Percentiles rank a stretch among this genome's conserved stretches.
Conservation (phyloP, 805 yeast genomes). For the Metschnikowia henanensis region DNA sequence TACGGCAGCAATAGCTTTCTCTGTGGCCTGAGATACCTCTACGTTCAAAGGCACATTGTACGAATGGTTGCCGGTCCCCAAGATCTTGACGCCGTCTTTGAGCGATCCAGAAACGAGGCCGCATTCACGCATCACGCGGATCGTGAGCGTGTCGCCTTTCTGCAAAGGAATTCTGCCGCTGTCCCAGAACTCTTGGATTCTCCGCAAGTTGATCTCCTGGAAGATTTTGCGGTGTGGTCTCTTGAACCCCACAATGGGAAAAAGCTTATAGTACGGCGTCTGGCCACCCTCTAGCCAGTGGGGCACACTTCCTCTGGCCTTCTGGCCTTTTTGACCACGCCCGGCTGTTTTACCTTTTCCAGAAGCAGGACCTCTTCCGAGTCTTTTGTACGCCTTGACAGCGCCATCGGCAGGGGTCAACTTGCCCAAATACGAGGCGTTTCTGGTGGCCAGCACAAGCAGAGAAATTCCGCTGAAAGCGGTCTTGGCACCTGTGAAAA, state of each 20-base stretch:
- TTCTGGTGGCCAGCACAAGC: slow-evolving; percentile 25
- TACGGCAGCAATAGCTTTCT: slow-evolving; percentile 68
- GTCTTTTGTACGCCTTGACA: slow-evolving; percentile 60
- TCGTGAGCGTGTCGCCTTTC: slow-evolving; percentile 65
- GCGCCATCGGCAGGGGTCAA: slow-evolving; percentile 64
- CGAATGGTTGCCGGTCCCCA: slow-evolving; percentile 58
- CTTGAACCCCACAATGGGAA: slow-evolving; percentile 88
- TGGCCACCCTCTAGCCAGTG: slow-evolving; percentile 99
- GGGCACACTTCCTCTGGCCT: slow-evolving; percentile 89
- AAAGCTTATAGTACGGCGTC: slow-evolving; percentile 81
- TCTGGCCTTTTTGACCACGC: slow-evolving; percentile 98
- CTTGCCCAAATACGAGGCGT: slow-evolving; percentile 49
- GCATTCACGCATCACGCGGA: slow-evolving; percentile 71
- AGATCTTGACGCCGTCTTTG: slow-evolving; percentile 78
- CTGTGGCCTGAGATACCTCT: slow-evolving; percentile 82
- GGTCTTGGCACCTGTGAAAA: slow-evolving; percentile 5
- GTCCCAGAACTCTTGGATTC: slow-evolving; percentile 70
- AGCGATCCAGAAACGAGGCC: slow-evolving; percentile 73
- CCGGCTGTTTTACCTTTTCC: slow-evolving; percentile 94
- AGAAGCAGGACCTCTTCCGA: slow-evolving; percentile 96
- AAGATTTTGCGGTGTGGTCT: slow-evolving; percentile 56
- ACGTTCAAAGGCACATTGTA: slow-evolving; percentile 64
- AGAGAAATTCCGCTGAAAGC: slow-evolving; percentile 2
- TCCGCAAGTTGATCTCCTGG: slow-evolving; percentile 61
- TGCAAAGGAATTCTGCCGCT: slow-evolving; percentile 59